Evolutionary conservation across 192 early-diverging fungal genomes (phyloP).

Genomic region (Allomyces macrogynus): DNA sequence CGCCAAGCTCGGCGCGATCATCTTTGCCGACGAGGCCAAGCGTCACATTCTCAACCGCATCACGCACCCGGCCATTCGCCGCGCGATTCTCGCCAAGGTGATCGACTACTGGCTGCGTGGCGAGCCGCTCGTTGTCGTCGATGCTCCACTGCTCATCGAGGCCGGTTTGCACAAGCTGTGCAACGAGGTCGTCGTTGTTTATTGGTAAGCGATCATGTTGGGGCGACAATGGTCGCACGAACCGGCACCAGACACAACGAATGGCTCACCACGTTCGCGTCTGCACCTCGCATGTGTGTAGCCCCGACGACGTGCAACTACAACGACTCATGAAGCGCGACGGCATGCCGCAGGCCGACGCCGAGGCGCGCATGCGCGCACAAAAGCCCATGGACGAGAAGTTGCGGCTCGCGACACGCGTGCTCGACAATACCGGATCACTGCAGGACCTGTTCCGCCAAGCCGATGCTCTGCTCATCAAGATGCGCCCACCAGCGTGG

Average conservation of each 20-base stretch:
- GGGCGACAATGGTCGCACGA: conserved; percentile 2
- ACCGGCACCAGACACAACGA: not conserved
- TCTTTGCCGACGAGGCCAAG: conserved; percentile 53
- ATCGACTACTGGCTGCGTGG: conserved; percentile 49
- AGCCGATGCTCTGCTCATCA: conserved; percentile 5
- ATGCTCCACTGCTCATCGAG: conserved; percentile 87
- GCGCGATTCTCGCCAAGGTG: conserved; percentile 54
- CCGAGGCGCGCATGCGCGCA: conserved; percentile 46
- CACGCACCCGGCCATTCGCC: conserved; percentile 72
- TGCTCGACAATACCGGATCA: conserved; percentile 66
- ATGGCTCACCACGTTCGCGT: not conserved
- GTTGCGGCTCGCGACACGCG: conserved; percentile 46
- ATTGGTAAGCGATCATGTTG: conserved; percentile 28
- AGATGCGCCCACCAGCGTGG: not conserved
- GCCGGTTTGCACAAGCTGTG: conserved; percentile 53
- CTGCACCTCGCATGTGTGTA: conserved; percentile 9
- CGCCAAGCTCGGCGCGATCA: conserved; percentile 48
- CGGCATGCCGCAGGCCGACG: conserved; percentile 35
- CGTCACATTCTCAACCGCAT: conserved; percentile 55
- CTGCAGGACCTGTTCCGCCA: conserved; percentile 26
- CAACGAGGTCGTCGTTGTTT: conserved; percentile 54
- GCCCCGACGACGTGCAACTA: conserved; percentile 50
- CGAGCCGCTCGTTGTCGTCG: conserved; percentile 50
- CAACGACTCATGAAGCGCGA: conserved; percentile 54
- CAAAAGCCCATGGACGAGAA: conserved; percentile 75